Conservation (phyloP, 1,284 basidiomycete genomes). For the Irpex sp. region DNA sequence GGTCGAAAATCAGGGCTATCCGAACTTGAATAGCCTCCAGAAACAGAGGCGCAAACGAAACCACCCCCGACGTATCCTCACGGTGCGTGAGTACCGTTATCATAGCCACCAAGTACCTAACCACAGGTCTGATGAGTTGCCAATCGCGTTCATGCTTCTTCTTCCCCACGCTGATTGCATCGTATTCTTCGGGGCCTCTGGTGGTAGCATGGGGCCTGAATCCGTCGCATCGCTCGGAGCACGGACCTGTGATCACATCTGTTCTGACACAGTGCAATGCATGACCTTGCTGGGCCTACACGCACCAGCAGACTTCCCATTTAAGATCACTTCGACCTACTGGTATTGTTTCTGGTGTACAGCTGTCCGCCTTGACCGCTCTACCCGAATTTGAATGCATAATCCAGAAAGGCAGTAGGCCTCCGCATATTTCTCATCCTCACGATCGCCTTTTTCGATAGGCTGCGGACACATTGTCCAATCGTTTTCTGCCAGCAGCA, state of each 20-base stretch:
- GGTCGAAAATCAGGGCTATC: background rate
- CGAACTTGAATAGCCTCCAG: background rate
- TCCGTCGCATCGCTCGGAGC: background rate
- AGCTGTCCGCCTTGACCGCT: background rate
- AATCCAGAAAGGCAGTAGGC: background rate
- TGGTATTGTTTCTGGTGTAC: background rate
- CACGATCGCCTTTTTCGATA: background rate
- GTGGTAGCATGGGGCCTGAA: background rate
- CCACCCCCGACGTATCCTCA: background rate
- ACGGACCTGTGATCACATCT: background rate
- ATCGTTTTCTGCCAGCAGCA: background rate
- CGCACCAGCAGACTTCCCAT: background rate
- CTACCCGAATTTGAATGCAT: background rate
- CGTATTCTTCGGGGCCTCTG: background rate
- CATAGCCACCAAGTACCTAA: background rate
- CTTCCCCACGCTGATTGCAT: slow-evolving; percentile 1
- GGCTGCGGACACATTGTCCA: background rate
- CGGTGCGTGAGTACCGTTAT: background rate
- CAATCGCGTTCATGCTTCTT: background rate
- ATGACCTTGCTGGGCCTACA: background rate
- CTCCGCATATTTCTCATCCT: background rate
- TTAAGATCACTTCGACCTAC: background rate
- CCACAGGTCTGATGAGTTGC: background rate
- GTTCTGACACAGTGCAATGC: background rate
- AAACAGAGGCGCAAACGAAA: background rate